phyloP scores from a whole-genome alignment of 1,139 yeast species.

The Hansenula anomala region DNA sequence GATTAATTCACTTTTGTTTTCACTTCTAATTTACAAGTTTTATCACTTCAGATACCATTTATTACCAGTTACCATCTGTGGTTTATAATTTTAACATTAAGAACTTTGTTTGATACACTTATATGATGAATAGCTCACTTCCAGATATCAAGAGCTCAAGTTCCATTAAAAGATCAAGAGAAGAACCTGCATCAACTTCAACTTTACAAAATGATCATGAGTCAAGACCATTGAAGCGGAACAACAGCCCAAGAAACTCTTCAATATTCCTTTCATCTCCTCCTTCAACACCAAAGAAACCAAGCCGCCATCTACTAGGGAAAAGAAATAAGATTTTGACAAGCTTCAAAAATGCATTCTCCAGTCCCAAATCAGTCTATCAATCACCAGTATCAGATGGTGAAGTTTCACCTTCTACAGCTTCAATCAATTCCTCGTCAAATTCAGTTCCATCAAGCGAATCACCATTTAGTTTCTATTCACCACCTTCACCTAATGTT shows the following conservation, averaged over 20 bases:
- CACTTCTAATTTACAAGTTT: neutral
- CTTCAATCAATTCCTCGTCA: neutral
- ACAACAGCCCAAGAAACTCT: conserved; percentile 7
- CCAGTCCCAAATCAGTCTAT: conserved; percentile 1
- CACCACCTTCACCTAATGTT: conserved; percentile 1
- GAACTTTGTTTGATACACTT: too few relatives aligned
- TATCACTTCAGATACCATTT: neutral
- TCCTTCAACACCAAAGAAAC: conserved; percentile 17
- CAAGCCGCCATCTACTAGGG: conserved; percentile 1
- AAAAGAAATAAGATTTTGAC: conserved; percentile 14
- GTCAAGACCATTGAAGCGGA: conserved; percentile 18
- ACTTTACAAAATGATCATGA: conserved; percentile 1
- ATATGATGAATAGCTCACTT: conserved; percentile 3
- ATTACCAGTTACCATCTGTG: neutral
- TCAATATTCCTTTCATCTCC: neutral
- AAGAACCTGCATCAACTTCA: conserved; percentile 9
- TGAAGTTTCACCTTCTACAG: conserved; percentile 4
- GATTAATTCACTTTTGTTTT: conserved; percentile 1
- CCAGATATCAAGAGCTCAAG: conserved; percentile 8
- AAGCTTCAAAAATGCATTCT: conserved; percentile 17
- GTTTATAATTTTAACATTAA: too few relatives aligned
- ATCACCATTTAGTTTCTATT: neutral
- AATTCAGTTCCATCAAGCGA: neutral
- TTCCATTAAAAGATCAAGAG: conserved; percentile 24
- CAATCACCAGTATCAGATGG: conserved; percentile 15